phyloP scores from a whole-genome alignment of 805 yeast species.

The Wickerhamomyces tratensis region DNA sequence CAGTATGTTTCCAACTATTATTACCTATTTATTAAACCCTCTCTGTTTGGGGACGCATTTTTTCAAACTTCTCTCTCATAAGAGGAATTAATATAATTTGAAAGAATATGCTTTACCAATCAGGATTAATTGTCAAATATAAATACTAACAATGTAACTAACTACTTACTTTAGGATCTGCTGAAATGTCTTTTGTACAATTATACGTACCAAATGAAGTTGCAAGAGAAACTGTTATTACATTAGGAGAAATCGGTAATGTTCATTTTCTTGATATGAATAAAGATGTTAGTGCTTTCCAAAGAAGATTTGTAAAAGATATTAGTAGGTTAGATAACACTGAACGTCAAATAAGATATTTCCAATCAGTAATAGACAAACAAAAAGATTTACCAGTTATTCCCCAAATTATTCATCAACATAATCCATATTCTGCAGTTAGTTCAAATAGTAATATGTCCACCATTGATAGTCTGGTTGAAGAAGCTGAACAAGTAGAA shows the following conservation, averaged over 20 bases:
- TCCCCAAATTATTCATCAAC: slow-evolving; percentile 17
- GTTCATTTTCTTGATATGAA: slow-evolving; percentile 89
- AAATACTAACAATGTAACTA: slow-evolving; percentile 3
- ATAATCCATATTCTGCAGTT: slow-evolving; percentile 18
- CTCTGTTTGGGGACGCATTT: neutral
- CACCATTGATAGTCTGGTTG: slow-evolving; percentile 48
- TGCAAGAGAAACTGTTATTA: slow-evolving; percentile 76
- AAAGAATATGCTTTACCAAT: too few relatives aligned
- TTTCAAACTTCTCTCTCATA: too few relatives aligned
- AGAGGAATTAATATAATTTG: too few relatives aligned
- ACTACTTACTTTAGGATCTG: slow-evolving; percentile 45
- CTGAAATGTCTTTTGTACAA: slow-evolving; percentile 94
- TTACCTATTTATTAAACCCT: neutral
- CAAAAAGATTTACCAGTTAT: slow-evolving; percentile 29
- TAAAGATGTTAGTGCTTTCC: slow-evolving; percentile 71
- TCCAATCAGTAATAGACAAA: slow-evolving; percentile 39
- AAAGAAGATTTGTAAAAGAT: slow-evolving; percentile 84
- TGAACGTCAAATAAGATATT: slow-evolving; percentile 71
- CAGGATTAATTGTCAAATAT: too few relatives aligned
- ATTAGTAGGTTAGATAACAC: slow-evolving; percentile 74
- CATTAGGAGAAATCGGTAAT: slow-evolving; percentile 77
- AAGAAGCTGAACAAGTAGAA: slow-evolving; percentile 59
- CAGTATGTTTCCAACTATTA: slow-evolving; percentile 19
- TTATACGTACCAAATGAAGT: slow-evolving; percentile 86
- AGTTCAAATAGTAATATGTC: slow-evolving; percentile 34